Conservation (phyloP, 371 early-diverging fungal species). For the Umbelopsis sp. region DNA sequence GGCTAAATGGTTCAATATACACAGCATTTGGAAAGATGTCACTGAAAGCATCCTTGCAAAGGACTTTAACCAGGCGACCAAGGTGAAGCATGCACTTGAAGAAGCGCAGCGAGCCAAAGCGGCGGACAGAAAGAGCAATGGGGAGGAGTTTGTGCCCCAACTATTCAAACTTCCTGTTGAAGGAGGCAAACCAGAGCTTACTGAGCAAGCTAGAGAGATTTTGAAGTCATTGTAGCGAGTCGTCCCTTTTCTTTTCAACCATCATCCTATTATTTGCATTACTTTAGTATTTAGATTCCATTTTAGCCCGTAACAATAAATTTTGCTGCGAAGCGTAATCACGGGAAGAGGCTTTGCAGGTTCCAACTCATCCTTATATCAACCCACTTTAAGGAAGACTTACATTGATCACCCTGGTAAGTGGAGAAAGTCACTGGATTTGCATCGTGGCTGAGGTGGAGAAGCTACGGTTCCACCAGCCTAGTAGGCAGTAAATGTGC, state of each 20-base stretch:
- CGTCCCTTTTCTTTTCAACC: no score
- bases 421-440: no score
- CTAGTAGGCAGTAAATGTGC: no score
- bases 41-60: slow-evolving; percentile 40
- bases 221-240: background rate
- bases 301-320: background rate
- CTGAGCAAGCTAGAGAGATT: background rate
- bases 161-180: slow-evolving; percentile 27
- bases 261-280: no score
- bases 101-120: slow-evolving; percentile 52
- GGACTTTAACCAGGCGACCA: slow-evolving; percentile 52
- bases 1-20: background rate
- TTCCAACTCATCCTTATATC: no score
- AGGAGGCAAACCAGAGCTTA: slow-evolving; percentile 28
- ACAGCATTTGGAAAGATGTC: slow-evolving; percentile 51
- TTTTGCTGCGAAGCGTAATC: no score
- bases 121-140: slow-evolving; percentile 36
- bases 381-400: no score
- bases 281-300: background rate
- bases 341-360: no score
- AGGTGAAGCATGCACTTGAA: slow-evolving; percentile 54
- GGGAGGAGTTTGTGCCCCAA: slow-evolving; percentile 23
- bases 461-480: no score
- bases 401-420: no score
- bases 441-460: no score